Percentiles rank a stretch among this genome's conserved stretches.
These are phyloP conservation scores for Haplographium delicatum DNA, from an alignment of 495 filamentous ascomycete species.

Conservation along the genomic window DNA sequence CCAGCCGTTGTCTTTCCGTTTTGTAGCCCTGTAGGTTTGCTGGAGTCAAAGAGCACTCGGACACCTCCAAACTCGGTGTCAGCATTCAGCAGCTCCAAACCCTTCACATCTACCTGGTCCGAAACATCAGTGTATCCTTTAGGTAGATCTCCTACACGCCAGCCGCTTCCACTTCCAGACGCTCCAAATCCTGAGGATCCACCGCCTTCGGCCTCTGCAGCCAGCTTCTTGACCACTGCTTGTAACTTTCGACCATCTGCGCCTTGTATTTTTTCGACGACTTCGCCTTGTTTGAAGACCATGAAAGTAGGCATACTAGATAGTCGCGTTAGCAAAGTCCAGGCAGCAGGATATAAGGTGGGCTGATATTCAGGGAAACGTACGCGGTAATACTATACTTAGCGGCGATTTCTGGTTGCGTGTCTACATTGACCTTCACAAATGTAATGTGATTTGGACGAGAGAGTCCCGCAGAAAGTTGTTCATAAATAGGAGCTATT, in stretches of 20 bases:
- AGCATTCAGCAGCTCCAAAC: conserved; percentile 81
- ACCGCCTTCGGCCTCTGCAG: conserved; percentile 55
- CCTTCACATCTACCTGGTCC: conserved; percentile 68
- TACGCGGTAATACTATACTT: conserved; percentile 70
- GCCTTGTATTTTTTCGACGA: conserved; percentile 64
- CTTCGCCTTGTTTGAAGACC: conserved; percentile 70
- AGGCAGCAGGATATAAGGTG: no score
- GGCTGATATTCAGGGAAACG: conserved; percentile 31
- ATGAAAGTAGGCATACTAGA: conserved; percentile 77
- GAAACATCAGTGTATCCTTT: conserved; percentile 82
- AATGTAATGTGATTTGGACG: conserved; percentile 72
- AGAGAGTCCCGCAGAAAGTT: conserved; percentile 66
- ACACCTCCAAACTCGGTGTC: conserved; percentile 64
- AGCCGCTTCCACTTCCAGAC: conserved; percentile 43
- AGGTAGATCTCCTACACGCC: conserved; percentile 70
- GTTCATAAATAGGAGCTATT: conserved; percentile 79
- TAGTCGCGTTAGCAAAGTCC: no score
- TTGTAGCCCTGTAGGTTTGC: conserved; percentile 58
- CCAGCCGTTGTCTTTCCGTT: conserved; percentile 51
- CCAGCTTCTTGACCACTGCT: conserved; percentile 66
- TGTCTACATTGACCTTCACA: conserved; percentile 78
- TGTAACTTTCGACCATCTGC: conserved; percentile 65
- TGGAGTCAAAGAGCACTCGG: conserved; percentile 63
- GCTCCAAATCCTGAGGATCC: conserved; percentile 38
- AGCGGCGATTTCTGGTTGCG: conserved; percentile 65